Evolutionary conservation across 495 filamentous ascomycete species (phyloP), one percentile per base, ranked within the genome.

Genomic region (Evansstolkia leycettana): DNA sequence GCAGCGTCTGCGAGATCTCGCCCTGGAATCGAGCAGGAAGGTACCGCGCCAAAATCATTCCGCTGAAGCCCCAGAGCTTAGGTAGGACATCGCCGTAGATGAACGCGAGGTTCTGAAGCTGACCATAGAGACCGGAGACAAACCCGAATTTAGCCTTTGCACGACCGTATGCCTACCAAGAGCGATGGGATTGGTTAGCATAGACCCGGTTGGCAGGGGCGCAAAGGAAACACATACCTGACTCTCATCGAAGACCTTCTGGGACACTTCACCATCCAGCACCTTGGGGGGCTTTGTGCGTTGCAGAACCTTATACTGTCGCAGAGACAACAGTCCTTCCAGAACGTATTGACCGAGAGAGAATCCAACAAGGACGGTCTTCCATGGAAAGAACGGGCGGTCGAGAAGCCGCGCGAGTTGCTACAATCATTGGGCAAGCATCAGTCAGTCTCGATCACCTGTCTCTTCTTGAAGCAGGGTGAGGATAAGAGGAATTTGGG

Each of bases 311-410:
- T 73, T 69, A 51, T 94, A 94, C 52, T 98, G 90, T 16, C 92
- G 84, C 29, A 81, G 59, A 12, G 82, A 82, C 3, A 98, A 72
- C 52, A 84, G 80, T 34, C 77, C 75, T 50, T 96, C 90, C 44
- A 98, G 79, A 31, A 82, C 51, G 53, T 80, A 95, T 53, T 98
- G 86, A 30, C 75, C 82, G 40, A 94, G 42, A 8, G 86, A 88
- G 64, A 98, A 96, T 36, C 85, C 83, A 37, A 95, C 75, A 47
- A 98, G 84, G 39, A 98, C 75, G 51, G 73, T 78, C 78, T 96
- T 98, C 90, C 90, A 98, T 35, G 92, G 89, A 64, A 96, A 90
- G 45, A 80, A 65, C 35, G 90, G 89, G 46, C 83, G 76, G 68
- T 98, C 92, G 31, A 96, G 78, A 52, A 78, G 73, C 57, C 75